Evolutionary conservation across 305 asterid genomes (phyloP), one percentile per base, ranked within the genome.

Genomic region (Stenogyne calaminthoides): DNA sequence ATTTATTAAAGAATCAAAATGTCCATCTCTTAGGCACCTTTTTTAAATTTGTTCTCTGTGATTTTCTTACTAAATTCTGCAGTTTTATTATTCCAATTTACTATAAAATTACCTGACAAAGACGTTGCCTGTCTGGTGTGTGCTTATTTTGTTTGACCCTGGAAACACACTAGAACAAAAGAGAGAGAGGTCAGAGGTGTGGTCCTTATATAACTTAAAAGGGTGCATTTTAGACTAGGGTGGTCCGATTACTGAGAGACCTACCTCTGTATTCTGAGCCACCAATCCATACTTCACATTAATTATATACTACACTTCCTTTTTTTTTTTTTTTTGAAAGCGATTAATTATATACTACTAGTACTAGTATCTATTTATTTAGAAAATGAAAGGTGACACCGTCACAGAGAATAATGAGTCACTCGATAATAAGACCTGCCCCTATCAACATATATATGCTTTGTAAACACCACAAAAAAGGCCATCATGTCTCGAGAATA

Each of bases 171-270:
- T 4, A 5, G 4, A 32, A 32, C 36, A 32, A 32, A 5, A 32
- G 6, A 32, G 36, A 25, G 29, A 25, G 29, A 47, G 1, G n/a
- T n/a, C n/a, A 44, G 51, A 44, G 51, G 57, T 15, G 62, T 56
- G 62, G 62, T 56, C 62, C 62, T n/a, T 22, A 49, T 14, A 15
- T 16, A 49, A 5, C 20, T 25, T 25, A 25, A 25, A 2, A 25
- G 2, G 29, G 29, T 25, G 22, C 56, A n/a, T n/a, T 1, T 0
- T n/a, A 16, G 51, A 63, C 36, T 57, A 72, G 78, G 20, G 81
- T 77, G 81, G 81, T 77, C 77, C 81, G 75, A 37, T 64, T 3
- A 22, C 34, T 52, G 58, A 7, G 25, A 18, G 27, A 18, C 51
- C 51, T 36, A 44, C 51, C n/a, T 11, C 51, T 44, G 12, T 44